Conservation (phyloP, 345 rosid species). For the Salix suchowensis region DNA sequence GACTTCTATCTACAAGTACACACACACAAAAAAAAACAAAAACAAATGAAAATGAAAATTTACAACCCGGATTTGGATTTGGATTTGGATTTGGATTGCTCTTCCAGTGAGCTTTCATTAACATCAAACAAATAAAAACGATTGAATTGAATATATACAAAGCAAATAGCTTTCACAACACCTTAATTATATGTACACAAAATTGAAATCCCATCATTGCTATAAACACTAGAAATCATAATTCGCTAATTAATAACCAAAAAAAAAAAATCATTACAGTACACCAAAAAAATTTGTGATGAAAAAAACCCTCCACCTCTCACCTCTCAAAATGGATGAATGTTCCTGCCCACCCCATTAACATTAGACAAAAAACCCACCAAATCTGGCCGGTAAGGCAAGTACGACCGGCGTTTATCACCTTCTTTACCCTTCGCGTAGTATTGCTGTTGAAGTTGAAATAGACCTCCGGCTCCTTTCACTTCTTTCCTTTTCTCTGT, state of each 20-base stretch:
- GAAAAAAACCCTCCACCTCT: slow-evolving; percentile 9
- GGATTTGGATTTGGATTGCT: no score
- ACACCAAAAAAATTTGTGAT: background rate
- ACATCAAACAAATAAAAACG: no score
- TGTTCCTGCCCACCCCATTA: slow-evolving; percentile 46
- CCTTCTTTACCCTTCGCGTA: slow-evolving; percentile 22
- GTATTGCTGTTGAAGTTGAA: background rate
- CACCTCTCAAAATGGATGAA: slow-evolving; percentile 52
- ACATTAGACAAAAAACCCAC: slow-evolving; percentile 46
- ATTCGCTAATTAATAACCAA: background rate
- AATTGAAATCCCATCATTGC: background rate
- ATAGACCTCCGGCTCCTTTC: background rate
- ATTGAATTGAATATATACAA: no score
- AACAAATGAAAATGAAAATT: background rate
- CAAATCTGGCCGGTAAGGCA: slow-evolving; percentile 52
- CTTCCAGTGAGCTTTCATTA: no score
- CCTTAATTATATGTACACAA: background rate
- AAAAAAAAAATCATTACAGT: background rate
- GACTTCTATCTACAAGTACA: no score
- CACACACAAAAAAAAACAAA: background rate
- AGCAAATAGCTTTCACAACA: background rate
- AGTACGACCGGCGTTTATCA: slow-evolving; percentile 39
- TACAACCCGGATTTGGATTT: background rate
- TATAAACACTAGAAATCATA: background rate
- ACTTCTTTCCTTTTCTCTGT: background rate